phyloP scores from a whole-genome alignment of 176 grass and related monocot genomes.

The Bonia amplexicaulis region DNA sequence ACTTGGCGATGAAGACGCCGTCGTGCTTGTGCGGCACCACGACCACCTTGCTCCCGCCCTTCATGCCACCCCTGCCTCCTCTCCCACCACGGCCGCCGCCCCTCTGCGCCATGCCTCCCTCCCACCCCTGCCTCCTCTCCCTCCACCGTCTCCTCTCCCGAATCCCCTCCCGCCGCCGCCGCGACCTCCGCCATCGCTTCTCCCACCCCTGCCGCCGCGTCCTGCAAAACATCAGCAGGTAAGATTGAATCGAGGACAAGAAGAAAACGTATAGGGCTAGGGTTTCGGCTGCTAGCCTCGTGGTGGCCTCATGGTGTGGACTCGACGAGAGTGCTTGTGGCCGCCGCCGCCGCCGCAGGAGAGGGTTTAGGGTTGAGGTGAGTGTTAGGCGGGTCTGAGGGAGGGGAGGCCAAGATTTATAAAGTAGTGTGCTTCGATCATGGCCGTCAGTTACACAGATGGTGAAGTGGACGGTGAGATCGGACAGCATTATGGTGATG shows the following conservation, averaged over 20 bases:
- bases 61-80: constrained; percentile 56
- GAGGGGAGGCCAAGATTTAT: too few relatives aligned
- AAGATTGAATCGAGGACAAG: background rate
- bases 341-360: constrained; percentile 13
- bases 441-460: too few relatives aligned
- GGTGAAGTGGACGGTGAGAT: too few relatives aligned
- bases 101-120: constrained; percentile 18
- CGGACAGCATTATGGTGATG: too few relatives aligned
- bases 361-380: background rate
- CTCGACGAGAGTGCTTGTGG: background rate
- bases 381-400: too few relatives aligned
- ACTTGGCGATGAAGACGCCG: constrained; percentile 80
- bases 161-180: constrained; percentile 17
- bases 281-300: background rate
- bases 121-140: background rate
- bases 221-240: background rate
- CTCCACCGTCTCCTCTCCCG: constrained; percentile 20
- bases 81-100: constrained; percentile 11
- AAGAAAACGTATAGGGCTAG: background rate
- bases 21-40: constrained; percentile 74
- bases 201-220: constrained; percentile 33
- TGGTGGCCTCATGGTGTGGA: constrained; percentile 45
- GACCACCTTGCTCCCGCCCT: constrained; percentile 72
- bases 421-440: too few relatives aligned
- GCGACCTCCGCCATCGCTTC: constrained; percentile 29